Conservation (phyloP, 2,329 filamentous ascomycete genomes). For the Fusarium coffeatum region DNA sequence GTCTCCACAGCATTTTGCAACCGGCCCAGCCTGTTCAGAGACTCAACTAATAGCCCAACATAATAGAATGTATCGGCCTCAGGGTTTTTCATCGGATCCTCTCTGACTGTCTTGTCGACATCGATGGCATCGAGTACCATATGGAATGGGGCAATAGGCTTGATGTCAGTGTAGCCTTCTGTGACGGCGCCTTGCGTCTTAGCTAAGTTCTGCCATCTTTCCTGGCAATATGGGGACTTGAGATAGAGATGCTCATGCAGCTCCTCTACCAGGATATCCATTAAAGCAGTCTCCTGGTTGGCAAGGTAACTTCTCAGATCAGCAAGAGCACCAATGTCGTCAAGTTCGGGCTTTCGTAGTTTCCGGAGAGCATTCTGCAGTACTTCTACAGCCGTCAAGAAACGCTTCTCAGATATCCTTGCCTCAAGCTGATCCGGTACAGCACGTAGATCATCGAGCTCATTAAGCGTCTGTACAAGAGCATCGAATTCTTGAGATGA, state of each 20-base stretch:
- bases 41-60: constrained; percentile 86
- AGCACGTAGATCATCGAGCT: constrained; percentile 87
- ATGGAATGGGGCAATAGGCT: constrained; percentile 66
- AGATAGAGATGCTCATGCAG: constrained; percentile 97
- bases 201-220: constrained; percentile 88
- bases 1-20: constrained; percentile 88
- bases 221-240: constrained; percentile 97
- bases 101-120: constrained; percentile 71
- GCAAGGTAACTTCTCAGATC: constrained; percentile 89
- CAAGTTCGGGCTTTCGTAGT: constrained; percentile 87
- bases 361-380: constrained; percentile 87
- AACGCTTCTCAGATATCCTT: constrained; percentile 94
- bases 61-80: constrained; percentile 97
- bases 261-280: constrained; percentile 97
- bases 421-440: constrained; percentile 94
- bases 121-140: constrained; percentile 70
- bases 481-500: constrained; percentile 92
- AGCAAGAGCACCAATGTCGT: constrained; percentile 87
- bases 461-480: constrained; percentile 83
- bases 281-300: constrained; percentile 91
- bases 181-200: constrained; percentile 70
- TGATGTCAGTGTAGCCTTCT: constrained; percentile 61
- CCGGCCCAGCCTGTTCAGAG: constrained; percentile 87
- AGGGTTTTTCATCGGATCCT: constrained; percentile 92
- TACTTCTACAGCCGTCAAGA: constrained; percentile 91